Conservation (phyloP, 2,329 filamentous ascomycete genomes). For the Diaporthe batatas region DNA sequence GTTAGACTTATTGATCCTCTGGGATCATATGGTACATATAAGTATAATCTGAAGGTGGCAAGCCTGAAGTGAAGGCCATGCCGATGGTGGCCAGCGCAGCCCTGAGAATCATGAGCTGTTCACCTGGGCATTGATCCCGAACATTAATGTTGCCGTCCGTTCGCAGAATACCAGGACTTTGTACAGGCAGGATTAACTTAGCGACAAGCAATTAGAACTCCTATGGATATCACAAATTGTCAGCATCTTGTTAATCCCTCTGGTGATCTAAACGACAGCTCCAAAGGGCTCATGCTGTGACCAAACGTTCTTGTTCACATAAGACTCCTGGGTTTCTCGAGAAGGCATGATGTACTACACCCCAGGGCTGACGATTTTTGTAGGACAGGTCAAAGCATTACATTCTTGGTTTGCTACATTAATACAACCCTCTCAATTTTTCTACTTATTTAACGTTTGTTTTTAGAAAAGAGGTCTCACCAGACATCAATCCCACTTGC, state of each 20-base stretch:
- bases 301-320: not conserved
- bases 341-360: not conserved
- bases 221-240: too few species aligned
- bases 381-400: not conserved
- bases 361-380: not conserved
- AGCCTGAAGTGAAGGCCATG: too few species aligned
- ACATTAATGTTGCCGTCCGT: not conserved
- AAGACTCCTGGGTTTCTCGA: not conserved
- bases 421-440: not conserved
- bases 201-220: too few species aligned
- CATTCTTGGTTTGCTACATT: not conserved
- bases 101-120: not conserved
- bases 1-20: not conserved
- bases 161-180: not conserved
- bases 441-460: too few species aligned
- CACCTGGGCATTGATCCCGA: not conserved
- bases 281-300: not conserved
- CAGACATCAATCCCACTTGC: too few species aligned
- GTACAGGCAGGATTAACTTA: too few species aligned
- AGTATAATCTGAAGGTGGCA: too few species aligned
- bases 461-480: too few species aligned
- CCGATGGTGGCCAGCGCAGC: too few species aligned
- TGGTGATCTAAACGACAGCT: too few species aligned
- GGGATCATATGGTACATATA: too few species aligned
- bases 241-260: too few species aligned